These are phyloP conservation scores for Melampsora americana DNA, from an alignment of 1,284 basidiomycete species.

Conservation along the genomic window DNA sequence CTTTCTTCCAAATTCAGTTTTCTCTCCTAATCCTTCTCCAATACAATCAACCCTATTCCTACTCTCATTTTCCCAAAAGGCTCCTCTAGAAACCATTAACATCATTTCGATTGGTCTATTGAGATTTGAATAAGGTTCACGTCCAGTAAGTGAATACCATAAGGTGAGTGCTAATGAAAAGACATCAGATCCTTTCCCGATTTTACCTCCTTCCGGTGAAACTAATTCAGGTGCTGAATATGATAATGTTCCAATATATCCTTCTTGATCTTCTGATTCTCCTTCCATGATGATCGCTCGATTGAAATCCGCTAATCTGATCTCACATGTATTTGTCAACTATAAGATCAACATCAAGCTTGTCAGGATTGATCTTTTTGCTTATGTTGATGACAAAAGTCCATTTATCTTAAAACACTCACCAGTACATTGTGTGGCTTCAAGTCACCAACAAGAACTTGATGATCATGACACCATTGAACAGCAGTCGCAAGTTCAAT, in stretches of 20 bases:
- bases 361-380: background rate
- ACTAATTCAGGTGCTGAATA: constrained; percentile 60
- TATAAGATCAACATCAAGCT: constrained; percentile 9
- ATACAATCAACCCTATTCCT: constrained; percentile 51
- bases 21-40: constrained; percentile 34
- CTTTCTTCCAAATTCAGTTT: too few species aligned
- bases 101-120: constrained; percentile 54
- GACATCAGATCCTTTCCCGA: constrained; percentile 58
- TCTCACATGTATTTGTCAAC: constrained; percentile 25
- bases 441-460: constrained; percentile 58
- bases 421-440: constrained; percentile 55
- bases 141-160: constrained; percentile 56
- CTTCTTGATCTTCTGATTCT: background rate
- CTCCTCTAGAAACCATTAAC: constrained; percentile 56
- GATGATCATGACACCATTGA: constrained; percentile 56
- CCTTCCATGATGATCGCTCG: constrained; percentile 53
- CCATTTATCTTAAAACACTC: background rate
- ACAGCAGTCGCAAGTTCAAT: constrained; percentile 55
- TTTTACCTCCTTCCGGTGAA: constrained; percentile 52
- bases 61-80: constrained; percentile 58
- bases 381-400: constrained; percentile 14
- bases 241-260: constrained; percentile 56
- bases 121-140: constrained; percentile 57
- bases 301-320: constrained; percentile 53
- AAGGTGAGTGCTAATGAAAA: constrained; percentile 59